A percentile compares a stretch with the other conserved stretches of the same genome.
phyloP scores from a whole-genome alignment of 371 early-diverging fungal species.

The Vairimorpha necatrix region DNA sequence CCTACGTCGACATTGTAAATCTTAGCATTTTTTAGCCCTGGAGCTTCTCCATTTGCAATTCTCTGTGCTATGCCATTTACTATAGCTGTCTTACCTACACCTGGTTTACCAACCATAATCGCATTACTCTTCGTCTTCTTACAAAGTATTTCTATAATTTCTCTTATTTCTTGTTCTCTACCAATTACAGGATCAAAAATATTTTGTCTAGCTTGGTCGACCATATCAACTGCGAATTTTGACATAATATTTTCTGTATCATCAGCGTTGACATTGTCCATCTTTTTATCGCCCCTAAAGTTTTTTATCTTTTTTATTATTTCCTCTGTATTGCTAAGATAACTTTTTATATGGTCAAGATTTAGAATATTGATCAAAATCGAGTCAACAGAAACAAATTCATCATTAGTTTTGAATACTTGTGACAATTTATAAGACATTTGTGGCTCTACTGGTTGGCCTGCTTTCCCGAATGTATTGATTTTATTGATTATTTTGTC shows the following conservation, averaged over 20 bases:
- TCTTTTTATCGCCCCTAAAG: slow-evolving; percentile 30
- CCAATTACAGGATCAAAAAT: slow-evolving; percentile 79
- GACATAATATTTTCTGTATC: slow-evolving; percentile 65
- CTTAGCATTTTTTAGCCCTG: slow-evolving; percentile 72
- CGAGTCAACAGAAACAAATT: slow-evolving; percentile 37
- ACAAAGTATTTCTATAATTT: slow-evolving; percentile 73
- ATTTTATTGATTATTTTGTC: slow-evolving; percentile 29
- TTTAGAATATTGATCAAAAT: slow-evolving; percentile 28
- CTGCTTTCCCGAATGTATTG: slow-evolving; percentile 20
- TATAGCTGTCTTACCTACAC: slow-evolving; percentile 70
- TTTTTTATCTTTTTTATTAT: slow-evolving; percentile 25
- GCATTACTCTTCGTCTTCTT: slow-evolving; percentile 80
- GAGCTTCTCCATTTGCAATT: slow-evolving; percentile 85
- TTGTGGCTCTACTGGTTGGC: slow-evolving; percentile 15
- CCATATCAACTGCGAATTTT: slow-evolving; percentile 85
- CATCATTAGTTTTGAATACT: slow-evolving; percentile 20
- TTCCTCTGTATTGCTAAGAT: slow-evolving; percentile 21
- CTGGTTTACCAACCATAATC: slow-evolving; percentile 76
- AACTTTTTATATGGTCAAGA: slow-evolving; percentile 3
- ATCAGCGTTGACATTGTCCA: slow-evolving; percentile 38
- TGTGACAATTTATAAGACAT: slow-evolving; percentile 9
- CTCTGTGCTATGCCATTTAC: slow-evolving; percentile 76
- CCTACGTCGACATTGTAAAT: slow-evolving; percentile 90
- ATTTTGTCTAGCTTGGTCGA: slow-evolving; percentile 71
- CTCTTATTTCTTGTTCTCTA: slow-evolving; percentile 75